Percentiles rank a stretch among this genome's conserved stretches.
Conservation (phyloP, 140 eudicot species). For the Ambrosia hybrid region DNA sequence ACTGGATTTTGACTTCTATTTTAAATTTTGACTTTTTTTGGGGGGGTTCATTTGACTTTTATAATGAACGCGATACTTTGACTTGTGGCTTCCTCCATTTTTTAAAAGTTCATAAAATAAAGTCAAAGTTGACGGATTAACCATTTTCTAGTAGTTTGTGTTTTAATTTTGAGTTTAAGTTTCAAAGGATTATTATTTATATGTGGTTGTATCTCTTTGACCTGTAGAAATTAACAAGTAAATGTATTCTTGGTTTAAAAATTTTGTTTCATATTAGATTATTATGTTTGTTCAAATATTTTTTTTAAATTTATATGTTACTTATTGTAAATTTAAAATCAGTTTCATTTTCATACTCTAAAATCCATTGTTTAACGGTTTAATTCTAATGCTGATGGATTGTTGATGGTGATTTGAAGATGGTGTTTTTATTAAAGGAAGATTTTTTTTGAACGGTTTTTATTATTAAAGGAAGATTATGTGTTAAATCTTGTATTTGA, state of each 20-base stretch:
- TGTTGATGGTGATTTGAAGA: too few species aligned
- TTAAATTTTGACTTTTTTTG: neutral
- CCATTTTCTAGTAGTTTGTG: neutral
- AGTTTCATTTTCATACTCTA: too few species aligned
- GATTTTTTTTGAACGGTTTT: too few species aligned
- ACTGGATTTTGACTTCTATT: neutral
- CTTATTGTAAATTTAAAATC: too few species aligned
- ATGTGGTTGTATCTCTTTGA: neutral
- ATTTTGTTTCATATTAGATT: too few species aligned
- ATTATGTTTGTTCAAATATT: too few species aligned
- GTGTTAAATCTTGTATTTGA: too few species aligned
- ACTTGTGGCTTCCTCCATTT: neutral
- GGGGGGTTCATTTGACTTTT: neutral
- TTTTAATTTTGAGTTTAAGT: neutral
- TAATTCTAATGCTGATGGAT: too few species aligned
- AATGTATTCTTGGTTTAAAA: neutral
- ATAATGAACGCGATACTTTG: neutral
- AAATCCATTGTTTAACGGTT: too few species aligned
- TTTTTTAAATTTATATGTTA: too few species aligned
- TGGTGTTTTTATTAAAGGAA: too few species aligned
- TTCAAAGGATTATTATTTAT: neutral
- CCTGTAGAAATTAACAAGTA: neutral
- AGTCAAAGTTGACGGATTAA: neutral
- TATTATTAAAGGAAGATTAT: too few species aligned
- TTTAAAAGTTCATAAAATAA: neutral